Percentiles rank a stretch among this genome's conserved stretches.
Conservation (phyloP, 345 rosid species). For the Draba incana region DNA sequence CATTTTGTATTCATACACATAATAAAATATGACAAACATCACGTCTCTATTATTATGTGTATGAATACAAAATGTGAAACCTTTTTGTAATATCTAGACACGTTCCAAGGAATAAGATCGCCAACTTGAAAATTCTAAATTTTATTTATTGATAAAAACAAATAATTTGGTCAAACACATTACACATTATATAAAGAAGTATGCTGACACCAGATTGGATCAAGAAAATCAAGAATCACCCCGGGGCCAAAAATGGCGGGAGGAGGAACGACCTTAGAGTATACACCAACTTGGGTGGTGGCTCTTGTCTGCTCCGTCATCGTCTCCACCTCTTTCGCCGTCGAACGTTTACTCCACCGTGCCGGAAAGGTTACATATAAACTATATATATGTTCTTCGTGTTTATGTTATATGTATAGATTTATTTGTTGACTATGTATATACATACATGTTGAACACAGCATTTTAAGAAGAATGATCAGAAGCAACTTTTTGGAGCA, state of each 20-base stretch:
- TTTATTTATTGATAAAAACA: background rate
- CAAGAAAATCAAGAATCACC: conserved; percentile 24
- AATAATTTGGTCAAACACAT: conserved; percentile 16
- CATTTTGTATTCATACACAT: too few relatives aligned
- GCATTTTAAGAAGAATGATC: conserved; percentile 47
- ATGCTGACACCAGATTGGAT: background rate
- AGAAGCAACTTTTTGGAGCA: conserved; percentile 77
- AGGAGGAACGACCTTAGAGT: conserved; percentile 65
- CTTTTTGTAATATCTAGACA: background rate
- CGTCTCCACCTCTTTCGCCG: conserved; percentile 65
- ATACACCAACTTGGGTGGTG: conserved; percentile 86
- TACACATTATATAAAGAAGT: conserved; percentile 13
- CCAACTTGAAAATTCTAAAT: background rate
- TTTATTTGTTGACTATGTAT: background rate
- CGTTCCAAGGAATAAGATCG: conserved; percentile 17
- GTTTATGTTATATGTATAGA: background rate
- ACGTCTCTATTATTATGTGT: background rate
- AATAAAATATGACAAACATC: too few relatives aligned
- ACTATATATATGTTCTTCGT: too few relatives aligned
- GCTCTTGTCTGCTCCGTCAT: conserved; percentile 80
- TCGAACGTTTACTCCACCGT: conserved; percentile 68
- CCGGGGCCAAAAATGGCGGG: conserved; percentile 47
- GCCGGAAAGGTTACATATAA: conserved; percentile 60
- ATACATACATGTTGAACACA: conserved; percentile 2
- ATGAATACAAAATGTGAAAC: conserved; percentile 9